Base-by-base conservation (phyloP, 495 filamentous ascomycete genomes). In the Podospora pseudocomata region DNA sequence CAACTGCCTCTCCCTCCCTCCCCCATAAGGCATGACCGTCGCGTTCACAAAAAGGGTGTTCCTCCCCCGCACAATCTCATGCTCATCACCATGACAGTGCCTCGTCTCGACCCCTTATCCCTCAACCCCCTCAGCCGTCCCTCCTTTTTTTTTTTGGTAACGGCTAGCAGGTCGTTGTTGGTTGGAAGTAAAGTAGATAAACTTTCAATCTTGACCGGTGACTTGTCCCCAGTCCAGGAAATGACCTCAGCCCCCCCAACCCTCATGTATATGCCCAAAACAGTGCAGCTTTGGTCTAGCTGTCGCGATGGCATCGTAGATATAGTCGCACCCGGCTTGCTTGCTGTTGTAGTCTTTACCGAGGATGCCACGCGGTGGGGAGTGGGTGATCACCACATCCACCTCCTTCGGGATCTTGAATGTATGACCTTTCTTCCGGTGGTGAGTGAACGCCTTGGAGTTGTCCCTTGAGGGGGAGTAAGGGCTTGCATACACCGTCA, bases 31-130 rank as follows among this genome's bases (percentile, higher is more conserved):
- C 56, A 16, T 7, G 9, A 92, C 84, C 66, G 86, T 85, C 3
- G 90, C 91, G 81, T 93, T 93, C 5, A 92, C 84, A 75, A 92
- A 89, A 4, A 93, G 67, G 6, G 91, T 92, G 69, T 91, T 83
- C 66, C 82, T 68, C 0, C 87, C 86, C 60, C 75, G 74, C 58
- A 71, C 65, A 65, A 90, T 68, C 16, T 80, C 78, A 58, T 30
- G 32, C 71, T 56, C 69, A 67, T 82, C 75, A 68, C 65, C 68
- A 44, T 39, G 73, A 81, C 34, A 86, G 69, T 77, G 71, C 23
- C 70, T 75, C 11, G 72, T 76, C 2, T 39, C 30, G 61, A 59
- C 23, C 23, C 23, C 23, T 23, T 23, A 23, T 23, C 23, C 23
- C 23, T 23, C 23, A 23, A 23, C 23, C 2, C 23, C 1, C 23